Evolutionary conservation across 176 grass and related monocot genomes (phyloP).

Genomic region (Oryza glumipatula): DNA sequence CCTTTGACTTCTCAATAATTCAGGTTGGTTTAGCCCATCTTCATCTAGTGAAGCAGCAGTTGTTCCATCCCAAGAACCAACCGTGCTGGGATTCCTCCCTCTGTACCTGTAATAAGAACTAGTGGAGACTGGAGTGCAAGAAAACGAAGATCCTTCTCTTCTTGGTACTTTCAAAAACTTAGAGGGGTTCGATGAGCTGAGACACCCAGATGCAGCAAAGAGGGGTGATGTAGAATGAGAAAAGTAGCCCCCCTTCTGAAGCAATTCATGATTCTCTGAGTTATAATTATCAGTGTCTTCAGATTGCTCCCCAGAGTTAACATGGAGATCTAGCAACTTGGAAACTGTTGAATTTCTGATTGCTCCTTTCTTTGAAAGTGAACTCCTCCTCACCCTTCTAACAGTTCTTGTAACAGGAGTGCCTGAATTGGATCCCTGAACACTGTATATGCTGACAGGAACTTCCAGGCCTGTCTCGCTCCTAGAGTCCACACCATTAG

Average conservation of each 20-base stretch:
- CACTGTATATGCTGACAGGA: constrained; percentile 70
- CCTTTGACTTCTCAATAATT: constrained; percentile 62
- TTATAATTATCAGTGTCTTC: constrained; percentile 74
- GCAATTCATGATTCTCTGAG: constrained; percentile 60
- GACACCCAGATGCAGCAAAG: constrained; percentile 77
- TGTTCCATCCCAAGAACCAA: constrained; percentile 72
- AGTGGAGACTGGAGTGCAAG: constrained; percentile 89
- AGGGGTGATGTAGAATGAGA: constrained; percentile 78
- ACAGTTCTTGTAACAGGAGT: constrained; percentile 67
- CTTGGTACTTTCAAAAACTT: constrained; percentile 71
- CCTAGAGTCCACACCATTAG: constrained; percentile 65
- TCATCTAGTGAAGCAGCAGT: constrained; percentile 85
- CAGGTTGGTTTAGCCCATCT: constrained; percentile 68
- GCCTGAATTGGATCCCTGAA: constrained; percentile 61
- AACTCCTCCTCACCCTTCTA: constrained; percentile 76
- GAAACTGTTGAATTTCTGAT: constrained; percentile 58
- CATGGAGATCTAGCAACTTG: constrained; percentile 60
- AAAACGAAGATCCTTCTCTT: constrained; percentile 86
- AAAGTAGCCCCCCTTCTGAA: constrained; percentile 54
- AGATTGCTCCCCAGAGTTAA: constrained; percentile 76
- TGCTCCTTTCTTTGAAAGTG: constrained; percentile 58
- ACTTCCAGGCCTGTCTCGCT: constrained; percentile 65
- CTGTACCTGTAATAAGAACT: constrained; percentile 83
- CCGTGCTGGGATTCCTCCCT: constrained; percentile 60
- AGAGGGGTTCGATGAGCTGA: constrained; percentile 78